Base-by-base conservation (phyloP, 2,329 filamentous ascomycete genomes). In the Fusarium nanum region DNA sequence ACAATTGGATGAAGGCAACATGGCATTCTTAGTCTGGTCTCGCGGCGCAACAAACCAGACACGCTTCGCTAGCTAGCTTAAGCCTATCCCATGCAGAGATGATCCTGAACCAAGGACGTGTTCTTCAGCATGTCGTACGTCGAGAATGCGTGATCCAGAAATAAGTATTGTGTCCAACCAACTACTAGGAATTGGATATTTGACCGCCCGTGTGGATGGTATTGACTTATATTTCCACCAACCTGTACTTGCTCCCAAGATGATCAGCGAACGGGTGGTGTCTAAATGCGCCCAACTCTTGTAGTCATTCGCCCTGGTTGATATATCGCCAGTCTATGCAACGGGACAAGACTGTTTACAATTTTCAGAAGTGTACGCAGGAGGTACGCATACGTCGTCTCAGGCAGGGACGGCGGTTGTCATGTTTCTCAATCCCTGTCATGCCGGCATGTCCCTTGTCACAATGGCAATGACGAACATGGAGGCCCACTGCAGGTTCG, bases 391-490 rank as follows among this genome's bases (percentile, higher is more conserved):
- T 30, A 40, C 20, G 55, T 40, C 56, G 49, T 64, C 41, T 52
- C 67, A 60, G 67, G 59, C 46, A 58, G 27, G 32, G 67, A 41
- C 44, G 40, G 60, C 44, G 63, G 52, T 49, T 60, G 50, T 67
- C 54, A 64, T 61, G 47, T 57, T 68, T 60, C 54, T 50, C 45
- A 11, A 42, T 42, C 59, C 60, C 45, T 62, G 61, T 62, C 50
- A 34, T 30, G 61, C 27, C 34, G 58, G 54, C 60, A 59, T 64
- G 48, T 53, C 56, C 70, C 68, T 72, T 59, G 64, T 63, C 62
- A 54, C 52, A 67, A 64, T 64, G 63, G 61, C 63, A 74, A 74
- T 75, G 73, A 75, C 71, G 73, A 74, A 73, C 70, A 73, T 74
- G 67, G 61, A 70, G 69, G 69, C 60, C 72, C 68, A 73, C 70